phyloP scores from a whole-genome alignment of 306 rosid species.

The Castanea sativa region DNA sequence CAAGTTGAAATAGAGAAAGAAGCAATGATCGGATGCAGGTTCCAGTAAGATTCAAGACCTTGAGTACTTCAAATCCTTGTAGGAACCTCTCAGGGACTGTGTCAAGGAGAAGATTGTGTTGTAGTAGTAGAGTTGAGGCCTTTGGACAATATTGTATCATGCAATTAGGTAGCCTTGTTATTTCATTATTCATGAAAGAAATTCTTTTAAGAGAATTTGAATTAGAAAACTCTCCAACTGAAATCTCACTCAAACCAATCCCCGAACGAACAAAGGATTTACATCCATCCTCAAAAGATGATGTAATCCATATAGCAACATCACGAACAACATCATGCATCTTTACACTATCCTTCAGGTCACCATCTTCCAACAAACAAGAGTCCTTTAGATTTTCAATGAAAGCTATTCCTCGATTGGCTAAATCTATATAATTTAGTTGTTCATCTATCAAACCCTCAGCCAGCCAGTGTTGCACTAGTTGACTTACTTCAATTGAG shows the following conservation, averaged over 20 bases:
- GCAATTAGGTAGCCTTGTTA: background rate
- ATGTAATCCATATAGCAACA: too few relatives aligned
- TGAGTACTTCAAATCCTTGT: slow-evolving; percentile 2
- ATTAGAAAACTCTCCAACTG: background rate
- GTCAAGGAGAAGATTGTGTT: background rate
- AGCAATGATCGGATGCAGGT: slow-evolving; percentile 10
- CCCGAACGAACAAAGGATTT: background rate
- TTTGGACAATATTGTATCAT: background rate
- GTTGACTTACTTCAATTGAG: slow-evolving; percentile 14
- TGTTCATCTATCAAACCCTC: slow-evolving; percentile 14
- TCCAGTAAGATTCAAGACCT: slow-evolving; percentile 14
- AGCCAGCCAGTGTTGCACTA: slow-evolving; percentile 9
- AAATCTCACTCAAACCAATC: background rate
- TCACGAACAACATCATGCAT: too few relatives aligned
- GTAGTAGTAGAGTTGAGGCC: slow-evolving; percentile 13
- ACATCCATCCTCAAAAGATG: background rate
- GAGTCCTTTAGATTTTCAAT: slow-evolving; percentile 23
- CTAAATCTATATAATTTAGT: slow-evolving; percentile 16
- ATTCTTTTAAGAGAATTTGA: background rate
- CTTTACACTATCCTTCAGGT: background rate
- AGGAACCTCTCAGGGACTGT: slow-evolving; percentile 5
- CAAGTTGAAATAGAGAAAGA: slow-evolving; percentile 15
- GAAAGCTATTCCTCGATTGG: slow-evolving; percentile 20
- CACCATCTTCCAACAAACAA: background rate
- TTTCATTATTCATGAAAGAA: slow-evolving; percentile 15